Percentiles rank a stretch among this genome's conserved stretches.
Evolutionary conservation across 371 early-diverging fungal species (phyloP).

Genomic region (Mucor saturninus): DNA sequence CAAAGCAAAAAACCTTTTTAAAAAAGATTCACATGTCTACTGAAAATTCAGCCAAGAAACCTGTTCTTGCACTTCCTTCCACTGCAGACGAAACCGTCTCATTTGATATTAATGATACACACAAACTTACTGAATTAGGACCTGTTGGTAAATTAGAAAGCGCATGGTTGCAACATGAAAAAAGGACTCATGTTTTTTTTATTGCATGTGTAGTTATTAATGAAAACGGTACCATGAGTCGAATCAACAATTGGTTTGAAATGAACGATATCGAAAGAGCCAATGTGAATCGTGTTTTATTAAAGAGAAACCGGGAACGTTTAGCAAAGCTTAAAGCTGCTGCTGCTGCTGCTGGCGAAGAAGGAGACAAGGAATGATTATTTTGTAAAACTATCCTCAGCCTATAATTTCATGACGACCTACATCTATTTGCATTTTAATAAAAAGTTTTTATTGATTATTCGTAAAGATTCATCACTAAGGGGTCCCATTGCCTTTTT

Average conservation of each 20-base stretch:
- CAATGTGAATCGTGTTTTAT: slow-evolving; percentile 66
- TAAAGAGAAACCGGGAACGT: slow-evolving; percentile 67
- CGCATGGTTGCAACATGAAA: too few relatives aligned
- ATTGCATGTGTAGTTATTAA: slow-evolving; percentile 51
- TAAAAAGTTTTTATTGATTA: too few relatives aligned
- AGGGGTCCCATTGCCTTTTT: too few relatives aligned
- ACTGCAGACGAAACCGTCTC: slow-evolving; percentile 50
- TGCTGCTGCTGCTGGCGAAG: slow-evolving; percentile 16
- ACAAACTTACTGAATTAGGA: slow-evolving; percentile 58
- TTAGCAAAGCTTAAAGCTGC: slow-evolving; percentile 48
- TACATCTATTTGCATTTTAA: too few relatives aligned
- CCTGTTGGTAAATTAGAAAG: slow-evolving; percentile 51
- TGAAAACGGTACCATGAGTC: slow-evolving; percentile 70
- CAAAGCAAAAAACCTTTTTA: neutral
- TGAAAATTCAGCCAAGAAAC: slow-evolving; percentile 23
- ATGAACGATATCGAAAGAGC: slow-evolving; percentile 71
- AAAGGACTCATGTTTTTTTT: neutral
- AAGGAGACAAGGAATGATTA: neutral
- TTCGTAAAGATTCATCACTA: too few relatives aligned
- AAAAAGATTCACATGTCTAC: slow-evolving; percentile 21
- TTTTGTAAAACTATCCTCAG: too few relatives aligned
- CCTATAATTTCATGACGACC: too few relatives aligned
- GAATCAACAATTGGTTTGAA: slow-evolving; percentile 78
- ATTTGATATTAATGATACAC: slow-evolving; percentile 53
- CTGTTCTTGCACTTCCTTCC: slow-evolving; percentile 56